Conservation (phyloP, 2,329 filamentous ascomycete species). For the Orbilia oligospora region DNA sequence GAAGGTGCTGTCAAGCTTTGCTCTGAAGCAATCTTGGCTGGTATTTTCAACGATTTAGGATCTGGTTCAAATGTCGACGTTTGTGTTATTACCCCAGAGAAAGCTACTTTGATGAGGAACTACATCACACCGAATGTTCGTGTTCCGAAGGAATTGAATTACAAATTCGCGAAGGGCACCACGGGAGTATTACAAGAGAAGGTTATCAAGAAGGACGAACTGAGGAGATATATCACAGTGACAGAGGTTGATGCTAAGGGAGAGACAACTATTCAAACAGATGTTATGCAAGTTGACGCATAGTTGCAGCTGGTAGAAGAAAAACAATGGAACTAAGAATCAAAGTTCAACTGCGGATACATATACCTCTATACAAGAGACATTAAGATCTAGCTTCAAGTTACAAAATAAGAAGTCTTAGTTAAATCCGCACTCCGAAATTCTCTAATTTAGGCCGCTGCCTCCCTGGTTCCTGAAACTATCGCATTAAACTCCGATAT, state of each 20-base stretch:
- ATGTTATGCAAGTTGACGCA: conserved; percentile 76
- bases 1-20: conserved; percentile 87
- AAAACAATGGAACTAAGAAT: conserved; percentile 3
- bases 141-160: conserved; percentile 91
- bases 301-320: conserved; percentile 65
- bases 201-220: conserved; percentile 92
- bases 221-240: conserved; percentile 93
- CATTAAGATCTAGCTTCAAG: conserved; percentile 1
- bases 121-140: conserved; percentile 94
- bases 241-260: conserved; percentile 83
- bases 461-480: conserved; percentile 28
- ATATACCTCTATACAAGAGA: conserved; percentile 7
- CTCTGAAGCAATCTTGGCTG: conserved; percentile 89
- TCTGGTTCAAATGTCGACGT: conserved; percentile 98
- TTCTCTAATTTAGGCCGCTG: neutral
- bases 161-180: conserved; percentile 90
- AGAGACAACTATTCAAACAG: conserved; percentile 69
- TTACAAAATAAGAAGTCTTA: conserved; percentile 17
- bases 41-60: conserved; percentile 98
- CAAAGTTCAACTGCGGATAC: neutral
- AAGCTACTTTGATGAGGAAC: conserved; percentile 90
- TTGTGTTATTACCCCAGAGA: conserved; percentile 92
- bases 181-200: conserved; percentile 97
- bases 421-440: neutral
- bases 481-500: conserved; percentile 49